Base-by-base conservation (phyloP, 2,329 filamentous ascomycete species). In the Hypoxylon rubiginosum region DNA sequence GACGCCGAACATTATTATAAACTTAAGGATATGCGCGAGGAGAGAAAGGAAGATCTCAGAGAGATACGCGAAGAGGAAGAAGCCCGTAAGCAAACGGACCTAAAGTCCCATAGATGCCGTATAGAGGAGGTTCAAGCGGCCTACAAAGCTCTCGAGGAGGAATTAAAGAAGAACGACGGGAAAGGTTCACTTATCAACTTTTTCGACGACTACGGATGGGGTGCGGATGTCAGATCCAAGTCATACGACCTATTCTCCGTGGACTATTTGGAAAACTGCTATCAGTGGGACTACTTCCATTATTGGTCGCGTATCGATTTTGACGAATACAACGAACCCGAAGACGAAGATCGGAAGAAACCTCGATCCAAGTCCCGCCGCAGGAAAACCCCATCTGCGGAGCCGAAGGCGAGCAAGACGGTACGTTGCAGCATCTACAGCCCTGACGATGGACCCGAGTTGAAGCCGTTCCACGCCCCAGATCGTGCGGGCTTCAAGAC, bases 191-290 rank as follows among this genome's bases (percentile, higher is more conserved):
- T 17, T 19, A 24, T 46, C 17, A 24, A 21, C 17, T 46, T 46
- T 13, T 46, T 19, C 9, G 11, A 24, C 5, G 19, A 46, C 24
- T 46, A 4, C 39, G 9, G 3, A 17, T 43, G 39, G 39, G 39
- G 39, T 4, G 4, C 15, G 19, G 17, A 30, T 36, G 11, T 17
- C 2, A 19, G 30, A 21, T 21, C 2, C 30, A 55, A 55, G 26
- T 8, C 10, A 3, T 55, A 43, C 21, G 36, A 45, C 9, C 24
- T 55, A 4, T 55, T 30, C 15, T 55, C 52, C 2, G 21, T 30
- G 9, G 52, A 55, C 36, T 55, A 45, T 11, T 21, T 55, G 13
- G 36, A 55, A 8, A 30, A 55, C 21, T 55, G 36, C 52, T 45
- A 43, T 21, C 24, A 55, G 21, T 4, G 19, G 6, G 21, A 43